Conservation (phyloP, 2,329 filamentous ascomycete species). For the Byssochlamys sp. region DNA sequence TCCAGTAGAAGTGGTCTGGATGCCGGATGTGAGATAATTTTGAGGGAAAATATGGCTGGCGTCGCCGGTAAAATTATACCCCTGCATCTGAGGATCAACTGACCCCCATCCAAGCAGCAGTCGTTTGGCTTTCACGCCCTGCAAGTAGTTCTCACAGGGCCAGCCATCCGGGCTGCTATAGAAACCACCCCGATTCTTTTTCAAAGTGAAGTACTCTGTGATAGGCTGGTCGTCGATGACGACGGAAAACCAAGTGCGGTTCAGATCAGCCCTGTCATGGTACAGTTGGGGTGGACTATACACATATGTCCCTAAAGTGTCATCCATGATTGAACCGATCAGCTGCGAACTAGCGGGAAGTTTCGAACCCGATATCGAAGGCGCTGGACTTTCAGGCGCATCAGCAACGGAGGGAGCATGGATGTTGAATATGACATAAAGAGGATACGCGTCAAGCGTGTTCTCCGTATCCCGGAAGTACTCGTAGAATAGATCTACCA, state of each 20-base stretch:
- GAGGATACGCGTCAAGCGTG: constrained; percentile 45
- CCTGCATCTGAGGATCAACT: constrained; percentile 48
- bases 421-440: constrained; percentile 49
- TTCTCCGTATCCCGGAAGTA: constrained; percentile 47
- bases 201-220: constrained; percentile 43
- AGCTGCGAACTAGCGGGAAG: constrained; percentile 38
- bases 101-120: constrained; percentile 48
- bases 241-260: constrained; percentile 48
- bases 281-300: constrained; percentile 46
- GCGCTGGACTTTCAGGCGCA: constrained; percentile 34
- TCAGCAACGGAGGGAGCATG: constrained; percentile 44
- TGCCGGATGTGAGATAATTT: constrained; percentile 34
- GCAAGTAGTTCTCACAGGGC: constrained; percentile 52
- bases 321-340: constrained; percentile 40
- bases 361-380: constrained; percentile 28
- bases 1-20: constrained; percentile 24
- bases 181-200: constrained; percentile 24
- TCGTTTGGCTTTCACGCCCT: constrained; percentile 45
- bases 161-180: constrained; percentile 50
- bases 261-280: constrained; percentile 47
- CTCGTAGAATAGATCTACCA: constrained; percentile 43
- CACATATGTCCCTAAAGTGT: constrained; percentile 41
- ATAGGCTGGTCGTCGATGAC: constrained; percentile 36
- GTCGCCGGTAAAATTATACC: constrained; percentile 49
- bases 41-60: constrained; percentile 42